A percentile compares a stretch with the other conserved stretches of the same genome.
Evolutionary conservation across 768 basidiomycete species (phyloP).

Genomic region (Leccinum boreale): DNA sequence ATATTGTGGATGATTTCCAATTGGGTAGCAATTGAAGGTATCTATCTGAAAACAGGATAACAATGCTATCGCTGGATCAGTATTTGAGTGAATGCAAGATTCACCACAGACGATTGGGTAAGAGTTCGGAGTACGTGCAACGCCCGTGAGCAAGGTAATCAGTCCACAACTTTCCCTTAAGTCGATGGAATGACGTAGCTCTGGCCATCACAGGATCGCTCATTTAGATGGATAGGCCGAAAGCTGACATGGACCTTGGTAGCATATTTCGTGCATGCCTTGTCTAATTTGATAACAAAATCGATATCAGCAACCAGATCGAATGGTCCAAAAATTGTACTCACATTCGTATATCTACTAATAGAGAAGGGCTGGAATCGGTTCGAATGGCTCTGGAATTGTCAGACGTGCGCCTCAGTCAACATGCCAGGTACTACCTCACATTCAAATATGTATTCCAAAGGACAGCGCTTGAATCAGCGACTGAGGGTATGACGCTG

Average conservation of each 20-base stretch:
- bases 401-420: too few species aligned
- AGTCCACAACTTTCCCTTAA: neutral
- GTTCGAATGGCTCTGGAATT: too few species aligned
- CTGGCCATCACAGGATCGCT: neutral
- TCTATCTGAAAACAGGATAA: neutral
- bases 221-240: too few species aligned
- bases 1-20: neutral
- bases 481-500: too few species aligned
- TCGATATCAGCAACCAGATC: too few species aligned
- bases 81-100: slow-evolving; percentile 4
- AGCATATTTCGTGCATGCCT: neutral
- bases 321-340: too few species aligned
- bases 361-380: neutral
- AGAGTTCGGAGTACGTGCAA: too few species aligned
- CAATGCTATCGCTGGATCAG: slow-evolving; percentile 5
- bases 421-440: too few species aligned
- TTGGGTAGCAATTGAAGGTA: slow-evolving; percentile 3
- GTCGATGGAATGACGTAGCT: slow-evolving; percentile 5
- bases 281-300: too few species aligned
- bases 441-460: too few species aligned
- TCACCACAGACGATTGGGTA: slow-evolving; percentile 6
- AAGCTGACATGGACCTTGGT: neutral
- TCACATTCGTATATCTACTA: neutral
- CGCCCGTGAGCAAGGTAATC: slow-evolving; percentile 3
- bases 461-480: too few species aligned